Evolutionary conservation across 768 basidiomycete species (phyloP), one percentile per base, ranked within the genome.

Genomic region (Leccinum broughii): DNA sequence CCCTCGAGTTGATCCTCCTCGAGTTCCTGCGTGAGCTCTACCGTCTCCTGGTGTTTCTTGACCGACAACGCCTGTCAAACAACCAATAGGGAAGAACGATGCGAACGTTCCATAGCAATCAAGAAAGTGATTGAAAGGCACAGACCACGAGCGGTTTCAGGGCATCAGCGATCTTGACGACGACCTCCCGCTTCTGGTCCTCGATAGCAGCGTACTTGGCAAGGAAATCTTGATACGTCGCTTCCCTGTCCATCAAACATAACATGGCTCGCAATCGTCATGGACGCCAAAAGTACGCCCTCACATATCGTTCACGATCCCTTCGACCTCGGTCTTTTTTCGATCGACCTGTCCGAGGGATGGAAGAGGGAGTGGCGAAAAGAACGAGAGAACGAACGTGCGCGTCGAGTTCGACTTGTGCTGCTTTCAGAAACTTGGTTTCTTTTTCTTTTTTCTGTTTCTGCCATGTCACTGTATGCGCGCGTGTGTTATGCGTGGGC

Each of bases 401-500:
- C 57, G 62, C 32, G 28, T 75, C 57, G n/a, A 74, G 64, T 51
- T 75, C 65, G 24, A 66, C 62, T 51, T 68, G 64, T 0, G 66
- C 61, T 3, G 56, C 41, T 37, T 63, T 70, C 24, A 74, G 6
- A 30, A 72, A 63, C 57, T 52, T 70, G 44, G 20, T 54, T 37
- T 74, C 66, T 28, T 66, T 73, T 53, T 67, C 67, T 39, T 26
- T 62, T 28, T 64, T 66, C n/a, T 75, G 70, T 61, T 68, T 74
- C 52, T 74, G 66, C 74, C 74, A 75, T 8, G 74, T 64, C 44
- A 71, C 72, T 75, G 53, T 32, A 20, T 41, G 41, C 17, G 56
- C 57, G 44, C 20, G 13, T 22, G 20, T 35, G 10, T 20, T 15
- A n/a, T 41, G 41, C 41, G 9, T 41, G 41, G 20, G 30, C 1